A percentile compares a stretch with the other conserved stretches of the same genome.
phyloP scores from a whole-genome alignment of 164 flowering plant genomes.

The Cinnamomum chago region DNA sequence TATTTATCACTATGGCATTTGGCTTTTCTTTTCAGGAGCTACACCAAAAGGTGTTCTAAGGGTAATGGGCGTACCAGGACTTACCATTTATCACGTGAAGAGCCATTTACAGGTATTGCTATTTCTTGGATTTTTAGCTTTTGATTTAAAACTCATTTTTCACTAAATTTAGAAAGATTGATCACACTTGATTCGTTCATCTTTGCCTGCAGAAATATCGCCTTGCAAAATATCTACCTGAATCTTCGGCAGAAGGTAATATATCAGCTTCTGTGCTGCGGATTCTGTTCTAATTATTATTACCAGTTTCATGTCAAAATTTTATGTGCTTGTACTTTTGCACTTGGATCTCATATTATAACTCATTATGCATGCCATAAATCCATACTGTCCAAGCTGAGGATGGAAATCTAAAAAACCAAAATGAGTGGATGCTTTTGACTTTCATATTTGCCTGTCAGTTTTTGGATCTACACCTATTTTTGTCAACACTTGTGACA shows the following conservation, averaged over 20 bases:
- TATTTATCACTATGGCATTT: not conserved
- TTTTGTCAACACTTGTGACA: too few species aligned
- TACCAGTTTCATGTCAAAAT: too few species aligned
- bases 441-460: not conserved
- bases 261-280: not conserved
- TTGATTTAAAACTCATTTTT: not conserved
- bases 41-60: constrained; percentile 74
- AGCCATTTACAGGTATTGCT: constrained; percentile 65
- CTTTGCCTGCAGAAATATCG: constrained; percentile 49
- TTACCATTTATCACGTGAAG: constrained; percentile 72
- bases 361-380: too few species aligned
- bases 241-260: constrained; percentile 57
- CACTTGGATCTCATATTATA: too few species aligned
- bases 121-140: not conserved
- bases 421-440: not conserved
- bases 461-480: too few species aligned
- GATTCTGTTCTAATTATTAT: not conserved
- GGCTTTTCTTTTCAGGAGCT: constrained; percentile 43
- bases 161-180: not conserved
- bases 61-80: constrained; percentile 74
- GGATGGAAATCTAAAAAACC: too few species aligned
- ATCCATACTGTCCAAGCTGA: too few species aligned
- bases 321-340: too few species aligned
- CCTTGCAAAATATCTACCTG: constrained; percentile 64
- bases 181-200: not conserved